Base-by-base conservation (phyloP, 2,329 filamentous ascomycete species). In the Tolypocladium album region DNA sequence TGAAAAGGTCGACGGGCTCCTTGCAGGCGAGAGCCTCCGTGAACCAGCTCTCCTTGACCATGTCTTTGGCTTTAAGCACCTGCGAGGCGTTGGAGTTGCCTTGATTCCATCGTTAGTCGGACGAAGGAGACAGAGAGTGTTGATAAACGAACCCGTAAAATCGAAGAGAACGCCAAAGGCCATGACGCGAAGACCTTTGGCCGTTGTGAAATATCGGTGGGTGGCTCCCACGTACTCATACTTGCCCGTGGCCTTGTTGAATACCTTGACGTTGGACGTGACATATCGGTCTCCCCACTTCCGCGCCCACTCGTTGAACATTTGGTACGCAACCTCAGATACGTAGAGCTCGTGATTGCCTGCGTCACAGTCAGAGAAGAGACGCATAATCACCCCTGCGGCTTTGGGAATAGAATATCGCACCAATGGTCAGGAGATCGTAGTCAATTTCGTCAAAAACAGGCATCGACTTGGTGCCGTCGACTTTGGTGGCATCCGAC, bases 321-420 rank as follows among this genome's bases (percentile, higher is more conserved):
- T 82, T 66, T 87, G 79, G 62, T 86, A 86, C 1, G 85, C 80
- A 57, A 87, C 79, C 38, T 83, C 79, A 12, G 80, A 79, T 12
- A 85, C 77, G 67, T 88, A 87, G 8, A 88, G 78, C 71, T 88
- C 86, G 64, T 88, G 85, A 67, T 88, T 87, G 3, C 83, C 70
- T 71, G 43, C 1, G 34, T 8, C 6, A 22, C 13, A 12, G 55
- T 61, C 39, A 59, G 57, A 47, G 12, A 27, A 20, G 1, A 4
- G 43, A 1, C 9, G 11, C 9, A 13, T 24, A 31, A 31, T 31
- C 5, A 31, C 27, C 27, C 27, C 27, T 31, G 27, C 27, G 27
- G 9, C 43, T 47, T 47, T 11, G n/a, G 42, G 42, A 43, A 4
- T 47, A 3, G 55, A 8, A 8, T 38, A 38, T 31, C 66, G 22